Evolutionary conservation across 768 basidiomycete species (phyloP).

Genomic region (Termitomyces sp.): DNA sequence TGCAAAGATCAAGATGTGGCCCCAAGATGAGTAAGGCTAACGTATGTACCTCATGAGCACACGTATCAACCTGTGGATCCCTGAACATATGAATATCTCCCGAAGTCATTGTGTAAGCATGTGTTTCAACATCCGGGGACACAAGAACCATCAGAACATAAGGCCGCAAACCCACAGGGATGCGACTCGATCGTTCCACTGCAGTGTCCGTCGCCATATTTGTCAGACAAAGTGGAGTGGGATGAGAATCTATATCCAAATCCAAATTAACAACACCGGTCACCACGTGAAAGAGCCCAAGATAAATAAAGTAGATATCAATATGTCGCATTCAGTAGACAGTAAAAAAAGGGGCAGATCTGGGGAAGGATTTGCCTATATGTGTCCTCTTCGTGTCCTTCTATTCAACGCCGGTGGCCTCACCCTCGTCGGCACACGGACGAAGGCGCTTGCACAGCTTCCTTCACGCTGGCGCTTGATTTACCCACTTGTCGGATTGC

Average conservation of each 20-base stretch:
- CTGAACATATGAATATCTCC: slow-evolving; percentile 27
- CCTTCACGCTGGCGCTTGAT: neutral
- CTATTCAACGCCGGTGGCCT: neutral
- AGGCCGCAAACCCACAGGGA: slow-evolving; percentile 26
- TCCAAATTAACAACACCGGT: neutral
- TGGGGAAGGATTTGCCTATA: neutral
- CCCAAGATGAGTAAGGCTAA: neutral
- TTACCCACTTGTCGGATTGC: neutral
- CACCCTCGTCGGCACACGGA: too few species aligned
- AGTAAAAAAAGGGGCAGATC: neutral
- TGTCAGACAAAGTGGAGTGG: neutral
- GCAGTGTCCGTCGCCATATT: slow-evolving; percentile 20
- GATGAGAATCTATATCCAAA: neutral
- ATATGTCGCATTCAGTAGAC: neutral
- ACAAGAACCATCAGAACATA: slow-evolving; percentile 20
- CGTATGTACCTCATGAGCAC: slow-evolving; percentile 25
- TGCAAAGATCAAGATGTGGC: neutral
- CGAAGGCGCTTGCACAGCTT: neutral
- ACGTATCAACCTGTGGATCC: slow-evolving; percentile 17
- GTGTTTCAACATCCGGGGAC: slow-evolving; percentile 10
- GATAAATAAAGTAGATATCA: neutral
- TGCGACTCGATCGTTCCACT: slow-evolving; percentile 19
- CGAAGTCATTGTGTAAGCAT: slow-evolving; percentile 25
- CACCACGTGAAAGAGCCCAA: neutral
- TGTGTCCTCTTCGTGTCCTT: neutral